Base-by-base conservation (phyloP, 2,329 filamentous ascomycete species). In the Diaporthe australafricana region DNA sequence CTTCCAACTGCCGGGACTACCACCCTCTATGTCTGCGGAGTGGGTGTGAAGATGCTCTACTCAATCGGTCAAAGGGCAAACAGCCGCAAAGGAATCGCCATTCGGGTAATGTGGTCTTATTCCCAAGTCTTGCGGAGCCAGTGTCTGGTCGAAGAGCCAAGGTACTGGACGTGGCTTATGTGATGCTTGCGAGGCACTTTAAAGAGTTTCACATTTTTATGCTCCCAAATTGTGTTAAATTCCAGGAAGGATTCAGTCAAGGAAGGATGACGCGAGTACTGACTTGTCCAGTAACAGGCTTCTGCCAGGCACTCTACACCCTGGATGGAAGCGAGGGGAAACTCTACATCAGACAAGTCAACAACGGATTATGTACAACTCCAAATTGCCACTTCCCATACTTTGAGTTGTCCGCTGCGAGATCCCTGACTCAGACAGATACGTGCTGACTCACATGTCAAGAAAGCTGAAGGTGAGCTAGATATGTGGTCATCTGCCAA, bases 1-100 rank as follows among this genome's bases (percentile, higher is more conserved):
- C 52, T 70, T 56, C 53, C 57, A 70, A 67, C 48, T 73, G 55
- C 71, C 71, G 63, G 25, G 25, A 52, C 55, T 53, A 35, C 30
- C 53, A 57, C 32, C 68, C 22, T 56, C 48, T 52, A 55, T 4
- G 12, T 20, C 20, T 4, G 11, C 6, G 32, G n/a, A 47, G 35
- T 30, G 22, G 30, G 32, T 69, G 70, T 57, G 70, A 45, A 17
- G 14, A 30, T 38, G n/a, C 17, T 16, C 16, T 50, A 17, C 50
- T 35, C 25, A 27, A 65, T 65, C 42, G 45, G n/a, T 35, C 57
- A 38, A 50, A 5, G 50, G 48, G 45, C n/a, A 30, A 65, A 27
- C 7, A 50, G 50, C 38, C 45, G 17, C 47, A 22, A n/a, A 20
- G 32, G 20, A 25, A 45, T 12, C 32, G 20, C 25, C 60, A 45